A percentile compares a stretch with the other conserved stretches of the same genome.
These are phyloP conservation scores for Yarrowia hollandica DNA, from an alignment of 805 yeast species.

Conservation along the genomic window DNA sequence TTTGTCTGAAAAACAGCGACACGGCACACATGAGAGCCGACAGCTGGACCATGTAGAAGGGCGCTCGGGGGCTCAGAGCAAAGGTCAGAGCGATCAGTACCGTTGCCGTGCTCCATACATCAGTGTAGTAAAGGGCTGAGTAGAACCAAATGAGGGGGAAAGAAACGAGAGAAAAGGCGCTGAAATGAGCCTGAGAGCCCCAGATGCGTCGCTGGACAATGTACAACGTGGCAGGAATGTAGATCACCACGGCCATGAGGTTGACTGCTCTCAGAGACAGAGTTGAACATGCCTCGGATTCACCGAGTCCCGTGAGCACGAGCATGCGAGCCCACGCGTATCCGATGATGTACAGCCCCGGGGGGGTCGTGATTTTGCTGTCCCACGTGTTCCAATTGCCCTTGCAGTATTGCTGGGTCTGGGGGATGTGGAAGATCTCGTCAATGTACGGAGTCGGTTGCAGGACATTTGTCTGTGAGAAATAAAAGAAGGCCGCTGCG, in stretches of 20 bases:
- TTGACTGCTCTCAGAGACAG: slow-evolving; percentile 57
- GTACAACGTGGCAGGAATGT: slow-evolving; percentile 46
- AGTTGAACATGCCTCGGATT: slow-evolving; percentile 39
- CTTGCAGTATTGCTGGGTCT: slow-evolving; percentile 64
- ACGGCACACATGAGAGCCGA: slow-evolving; percentile 59
- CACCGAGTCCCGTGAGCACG: slow-evolving; percentile 36
- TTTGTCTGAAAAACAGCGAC: slow-evolving; percentile 81
- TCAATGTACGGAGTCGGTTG: slow-evolving; percentile 45
- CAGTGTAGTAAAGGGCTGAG: slow-evolving; percentile 83
- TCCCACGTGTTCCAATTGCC: slow-evolving; percentile 75
- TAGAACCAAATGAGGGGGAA: slow-evolving; percentile 75
- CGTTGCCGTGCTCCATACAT: slow-evolving; percentile 83
- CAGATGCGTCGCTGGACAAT: slow-evolving; percentile 37
- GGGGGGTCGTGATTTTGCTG: slow-evolving; percentile 92
- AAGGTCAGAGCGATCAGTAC: slow-evolving; percentile 56
- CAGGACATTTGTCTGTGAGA: slow-evolving; percentile 7
- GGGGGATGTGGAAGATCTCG: slow-evolving; percentile 83
- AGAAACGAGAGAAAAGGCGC: slow-evolving; percentile 44
- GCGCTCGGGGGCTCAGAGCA: slow-evolving; percentile 34
- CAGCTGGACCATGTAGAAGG: slow-evolving; percentile 37
- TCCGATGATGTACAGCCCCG: slow-evolving; percentile 72
- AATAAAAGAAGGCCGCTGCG: neutral
- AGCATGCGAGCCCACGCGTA: slow-evolving; percentile 36
- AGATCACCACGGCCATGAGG: slow-evolving; percentile 44
- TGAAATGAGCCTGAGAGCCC: slow-evolving; percentile 46